Percentiles rank a stretch among this genome's conserved stretches.
phyloP scores from a whole-genome alignment of 495 filamentous ascomycete species.

The Penicillium cosmopolitanum region DNA sequence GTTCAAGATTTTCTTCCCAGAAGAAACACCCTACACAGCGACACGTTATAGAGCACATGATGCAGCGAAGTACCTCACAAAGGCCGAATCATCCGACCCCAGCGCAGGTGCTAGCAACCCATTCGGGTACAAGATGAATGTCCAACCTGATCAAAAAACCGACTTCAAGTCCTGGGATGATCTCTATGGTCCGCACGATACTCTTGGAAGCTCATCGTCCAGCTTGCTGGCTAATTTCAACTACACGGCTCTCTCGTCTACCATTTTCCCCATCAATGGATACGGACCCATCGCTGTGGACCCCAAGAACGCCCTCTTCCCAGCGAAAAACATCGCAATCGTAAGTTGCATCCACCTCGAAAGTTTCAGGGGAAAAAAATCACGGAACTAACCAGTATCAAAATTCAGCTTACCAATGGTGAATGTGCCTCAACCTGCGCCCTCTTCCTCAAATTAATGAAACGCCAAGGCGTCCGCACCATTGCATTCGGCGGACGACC shows the following conservation, averaged over 20 bases:
- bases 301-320: slow-evolving; percentile 40
- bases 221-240: slow-evolving; percentile 54
- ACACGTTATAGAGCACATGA: slow-evolving; percentile 49
- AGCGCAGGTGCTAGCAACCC: slow-evolving; percentile 23
- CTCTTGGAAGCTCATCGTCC: slow-evolving; percentile 48
- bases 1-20: slow-evolving; percentile 43
- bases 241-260: slow-evolving; percentile 44
- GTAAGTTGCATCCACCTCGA: slow-evolving; percentile 15
- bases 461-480: slow-evolving; percentile 58
- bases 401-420: slow-evolving; percentile 53
- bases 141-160: slow-evolving; percentile 29
- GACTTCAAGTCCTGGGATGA: slow-evolving; percentile 58
- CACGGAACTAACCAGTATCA: not conserved
- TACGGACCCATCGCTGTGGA: slow-evolving; percentile 38
- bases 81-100: slow-evolving; percentile 29
- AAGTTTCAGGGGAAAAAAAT: not conserved
- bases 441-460: slow-evolving; percentile 60
- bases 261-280: slow-evolving; percentile 40
- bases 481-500: slow-evolving; percentile 66
- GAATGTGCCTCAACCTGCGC: slow-evolving; percentile 68
- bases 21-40: slow-evolving; percentile 37
- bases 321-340: slow-evolving; percentile 55
- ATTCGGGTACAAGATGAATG: slow-evolving; percentile 23
- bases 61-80: slow-evolving; percentile 44
- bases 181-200: slow-evolving; percentile 49